These are phyloP conservation scores for Fusarium sp. DNA, from an alignment of 2,329 filamentous ascomycete species.

Conservation along the genomic window DNA sequence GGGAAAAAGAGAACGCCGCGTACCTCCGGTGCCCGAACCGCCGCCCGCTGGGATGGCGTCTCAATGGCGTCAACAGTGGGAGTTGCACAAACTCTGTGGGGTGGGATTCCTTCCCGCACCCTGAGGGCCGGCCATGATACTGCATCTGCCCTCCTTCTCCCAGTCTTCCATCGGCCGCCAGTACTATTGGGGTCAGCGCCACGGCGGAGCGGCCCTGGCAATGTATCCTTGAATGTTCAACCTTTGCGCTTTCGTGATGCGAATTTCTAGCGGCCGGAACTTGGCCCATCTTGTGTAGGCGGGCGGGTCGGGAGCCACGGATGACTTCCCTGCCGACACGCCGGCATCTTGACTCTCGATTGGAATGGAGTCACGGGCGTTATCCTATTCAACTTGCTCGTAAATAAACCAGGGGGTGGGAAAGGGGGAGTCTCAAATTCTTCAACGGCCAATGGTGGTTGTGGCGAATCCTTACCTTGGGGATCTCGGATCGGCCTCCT, in stretches of 20 bases:
- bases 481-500: background rate
- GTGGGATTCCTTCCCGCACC: slow-evolving; percentile 33
- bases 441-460: background rate
- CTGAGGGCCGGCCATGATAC: slow-evolving; percentile 20
- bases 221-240: background rate
- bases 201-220: slow-evolving; percentile 10
- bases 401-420: background rate
- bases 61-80: slow-evolving; percentile 32
- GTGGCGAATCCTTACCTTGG: slow-evolving; percentile 1
- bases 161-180: slow-evolving; percentile 23
- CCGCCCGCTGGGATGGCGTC: slow-evolving; percentile 21
- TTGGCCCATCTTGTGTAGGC: background rate
- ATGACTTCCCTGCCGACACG: background rate
- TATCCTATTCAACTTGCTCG: background rate
- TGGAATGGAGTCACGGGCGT: background rate
- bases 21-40: slow-evolving; percentile 6
- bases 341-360: background rate
- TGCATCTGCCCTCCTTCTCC: slow-evolving; percentile 22
- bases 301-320: slow-evolving; percentile 1
- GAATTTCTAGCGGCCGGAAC: background rate
- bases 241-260: slow-evolving; percentile 4
- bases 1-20: background rate
- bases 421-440: background rate
- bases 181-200: slow-evolving; percentile 2
- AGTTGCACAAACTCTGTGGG: slow-evolving; percentile 32